phyloP scores from a whole-genome alignment of 768 basidiomycete species.

The Sutorius australiensis region DNA sequence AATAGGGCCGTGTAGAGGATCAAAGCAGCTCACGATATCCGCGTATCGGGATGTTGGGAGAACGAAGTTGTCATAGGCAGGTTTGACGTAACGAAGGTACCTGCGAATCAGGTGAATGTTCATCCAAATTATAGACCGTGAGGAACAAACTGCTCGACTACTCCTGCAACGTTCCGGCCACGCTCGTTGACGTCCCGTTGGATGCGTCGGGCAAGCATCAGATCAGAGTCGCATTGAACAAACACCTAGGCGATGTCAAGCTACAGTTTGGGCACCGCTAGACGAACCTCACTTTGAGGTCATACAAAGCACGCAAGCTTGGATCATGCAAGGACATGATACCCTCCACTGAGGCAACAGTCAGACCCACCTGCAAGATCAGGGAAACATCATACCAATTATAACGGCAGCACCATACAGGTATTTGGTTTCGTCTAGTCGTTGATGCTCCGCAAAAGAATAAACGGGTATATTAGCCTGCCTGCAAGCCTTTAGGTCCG shows the following conservation, averaged over 20 bases:
- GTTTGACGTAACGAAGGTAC: constrained; percentile 94
- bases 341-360: constrained; percentile 62
- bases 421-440: constrained; percentile 75
- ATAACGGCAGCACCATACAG: constrained; percentile 92
- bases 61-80: constrained; percentile 91
- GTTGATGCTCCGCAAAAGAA: constrained; percentile 88
- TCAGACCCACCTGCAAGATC: not conserved
- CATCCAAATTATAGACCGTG: not conserved
- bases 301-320: constrained; percentile 73
- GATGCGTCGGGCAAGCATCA: constrained; percentile 95
- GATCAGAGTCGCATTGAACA: constrained; percentile 90
- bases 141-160: constrained; percentile 75
- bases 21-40: constrained; percentile 62
- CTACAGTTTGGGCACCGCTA: not conserved
- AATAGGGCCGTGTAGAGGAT: not conserved
- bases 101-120: constrained; percentile 35
- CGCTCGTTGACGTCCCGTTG: constrained; percentile 85
- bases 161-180: constrained; percentile 78
- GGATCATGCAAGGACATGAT: constrained; percentile 89
- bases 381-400: constrained; percentile 52
- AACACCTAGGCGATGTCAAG: constrained; percentile 51
- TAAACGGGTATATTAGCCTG: constrained; percentile 92
- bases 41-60: constrained; percentile 82
- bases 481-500: constrained; percentile 79
- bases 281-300: constrained; percentile 68